phyloP scores from a whole-genome alignment of 148 eudicot genomes.

The Dianthus caryophyllus region DNA sequence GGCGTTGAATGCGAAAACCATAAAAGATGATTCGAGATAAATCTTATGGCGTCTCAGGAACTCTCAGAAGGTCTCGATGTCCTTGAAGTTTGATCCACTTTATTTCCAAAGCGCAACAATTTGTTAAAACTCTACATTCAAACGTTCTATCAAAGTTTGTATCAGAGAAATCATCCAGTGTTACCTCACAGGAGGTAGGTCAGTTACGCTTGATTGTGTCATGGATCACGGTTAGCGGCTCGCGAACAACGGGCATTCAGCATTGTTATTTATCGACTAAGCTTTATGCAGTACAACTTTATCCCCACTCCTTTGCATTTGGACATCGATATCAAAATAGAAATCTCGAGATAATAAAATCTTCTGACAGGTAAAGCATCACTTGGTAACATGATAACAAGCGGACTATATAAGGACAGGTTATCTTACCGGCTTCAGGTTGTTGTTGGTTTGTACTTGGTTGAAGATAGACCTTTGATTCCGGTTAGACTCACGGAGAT shows the following conservation, averaged over 20 bases:
- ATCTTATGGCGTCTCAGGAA: conserved; percentile 35
- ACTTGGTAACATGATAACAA: conserved; percentile 21
- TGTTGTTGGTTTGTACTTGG: conserved; percentile 96
- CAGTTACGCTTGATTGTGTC: conserved; percentile 77
- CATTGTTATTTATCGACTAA: background rate
- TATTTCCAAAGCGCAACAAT: background rate
- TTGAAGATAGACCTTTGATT: conserved; percentile 92
- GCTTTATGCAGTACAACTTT: background rate
- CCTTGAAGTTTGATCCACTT: conserved; percentile 76
- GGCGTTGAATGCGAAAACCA: background rate
- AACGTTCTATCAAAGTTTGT: background rate
- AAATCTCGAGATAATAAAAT: conserved; percentile 15
- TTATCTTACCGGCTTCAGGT: conserved; percentile 95
- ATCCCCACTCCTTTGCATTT: background rate
- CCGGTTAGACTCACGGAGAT: conserved; percentile 69
- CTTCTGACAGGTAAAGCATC: conserved; percentile 83
- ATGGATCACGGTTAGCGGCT: conserved; percentile 70
- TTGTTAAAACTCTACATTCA: background rate
- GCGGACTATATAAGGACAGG: conserved; percentile 55
- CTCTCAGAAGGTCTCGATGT: conserved; percentile 97
- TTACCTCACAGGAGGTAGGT: conserved; percentile 84
- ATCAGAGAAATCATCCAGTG: background rate
- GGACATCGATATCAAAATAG: background rate
- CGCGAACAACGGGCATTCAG: background rate
- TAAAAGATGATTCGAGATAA: background rate